Base-by-base conservation (phyloP, 371 early-diverging fungal species). In the Zancudomyces culisetae region DNA sequence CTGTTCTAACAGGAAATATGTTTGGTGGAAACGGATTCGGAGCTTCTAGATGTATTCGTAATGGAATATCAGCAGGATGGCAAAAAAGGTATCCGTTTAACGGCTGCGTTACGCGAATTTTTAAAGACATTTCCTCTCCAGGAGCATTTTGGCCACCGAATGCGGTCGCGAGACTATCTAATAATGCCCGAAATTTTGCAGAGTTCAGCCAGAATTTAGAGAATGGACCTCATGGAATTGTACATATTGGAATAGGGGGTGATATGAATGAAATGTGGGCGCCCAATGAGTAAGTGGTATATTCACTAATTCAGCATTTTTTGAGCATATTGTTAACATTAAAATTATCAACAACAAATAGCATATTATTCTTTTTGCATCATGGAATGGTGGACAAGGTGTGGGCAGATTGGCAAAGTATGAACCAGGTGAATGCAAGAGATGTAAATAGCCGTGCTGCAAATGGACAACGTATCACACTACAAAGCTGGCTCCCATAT, bases 321-420 rank as follows among this genome's bases (percentile, higher is more conserved):
- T n/a, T n/a, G n/a, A n/a, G n/a, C n/a, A n/a, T n/a, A n/a, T n/a
- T n/a, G n/a, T n/a, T n/a, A n/a, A n/a, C n/a, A n/a, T n/a, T n/a
- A n/a, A 10, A 35, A 10, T 35, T 35, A 35, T 10, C 15, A 15
- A 15, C 15, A 35, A 10, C 15, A 10, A 35, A 10, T 35, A 35
- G 35, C 15, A 35, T 35, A 10, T 15, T 73, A 29, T 73, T 73
- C 55, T 72, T 60, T 40, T 30, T 69, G 45, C 70, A 73, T 55
- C 73, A 73, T 51, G 63, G 61, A 10, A 59, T 63, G 49, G 55
- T 74, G 22, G 74, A 73, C 56, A 71, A 71, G 60, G 24, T 73
- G 49, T 73, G 72, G 72, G 58, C 56, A 10, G 68, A 68, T 41
- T 68, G 68, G 68, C 68, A 68, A 62, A 40, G 54, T 1, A 46